A percentile compares a stretch with the other conserved stretches of the same genome.
Conservation (phyloP, 176 grass and related monocot species). For the Phoenix roebelenii region DNA sequence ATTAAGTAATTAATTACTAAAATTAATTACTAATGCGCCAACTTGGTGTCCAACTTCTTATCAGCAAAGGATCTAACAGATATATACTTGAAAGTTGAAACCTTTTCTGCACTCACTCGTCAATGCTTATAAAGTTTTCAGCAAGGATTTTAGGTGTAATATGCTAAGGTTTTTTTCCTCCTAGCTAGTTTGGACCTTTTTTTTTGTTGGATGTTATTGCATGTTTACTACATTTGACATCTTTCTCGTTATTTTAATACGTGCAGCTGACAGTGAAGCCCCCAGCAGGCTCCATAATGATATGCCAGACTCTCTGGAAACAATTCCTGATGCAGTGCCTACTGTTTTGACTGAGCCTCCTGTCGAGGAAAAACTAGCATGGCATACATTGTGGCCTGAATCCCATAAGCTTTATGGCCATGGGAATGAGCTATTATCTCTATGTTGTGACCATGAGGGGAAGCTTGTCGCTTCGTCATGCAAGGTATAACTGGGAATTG, state of each 20-base stretch:
- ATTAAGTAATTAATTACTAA: too few species aligned
- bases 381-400: constrained; percentile 96
- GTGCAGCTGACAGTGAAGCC: constrained; percentile 42
- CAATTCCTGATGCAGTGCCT: constrained; percentile 85
- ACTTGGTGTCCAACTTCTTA: too few species aligned
- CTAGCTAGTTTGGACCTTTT: background rate
- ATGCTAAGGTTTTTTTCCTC: too few species aligned
- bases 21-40: too few species aligned
- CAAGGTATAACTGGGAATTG: constrained; percentile 48
- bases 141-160: too few species aligned
- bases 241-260: constrained; percentile 24
- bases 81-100: too few species aligned
- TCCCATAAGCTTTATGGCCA: constrained; percentile 97
- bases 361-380: constrained; percentile 85
- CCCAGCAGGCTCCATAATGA: constrained; percentile 31
- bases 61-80: too few species aligned
- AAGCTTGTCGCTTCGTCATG: constrained; percentile 85
- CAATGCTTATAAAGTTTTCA: too few species aligned
- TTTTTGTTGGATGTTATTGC: background rate
- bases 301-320: constrained; percentile 70
- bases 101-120: too few species aligned
- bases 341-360: constrained; percentile 75
- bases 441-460: constrained; percentile 76
- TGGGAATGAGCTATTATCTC: constrained; percentile 77
- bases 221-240: constrained; percentile 6